Evolutionary conservation across 371 early-diverging fungal genomes (phyloP).

Genomic region (Mucor sp.): DNA sequence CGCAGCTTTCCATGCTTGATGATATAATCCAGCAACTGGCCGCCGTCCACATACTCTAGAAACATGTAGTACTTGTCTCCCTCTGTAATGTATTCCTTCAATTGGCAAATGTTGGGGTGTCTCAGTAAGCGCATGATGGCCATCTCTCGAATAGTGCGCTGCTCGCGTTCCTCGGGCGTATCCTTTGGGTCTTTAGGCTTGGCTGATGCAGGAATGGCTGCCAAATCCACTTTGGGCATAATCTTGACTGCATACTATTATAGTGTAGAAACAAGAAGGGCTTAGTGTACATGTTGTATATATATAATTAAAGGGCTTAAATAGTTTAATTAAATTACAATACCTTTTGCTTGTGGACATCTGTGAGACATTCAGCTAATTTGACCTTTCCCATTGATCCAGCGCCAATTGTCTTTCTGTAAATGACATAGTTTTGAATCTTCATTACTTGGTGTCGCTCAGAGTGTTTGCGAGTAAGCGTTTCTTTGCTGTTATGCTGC

Average conservation of each 20-base stretch:
- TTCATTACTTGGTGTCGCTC: constrained; percentile 41
- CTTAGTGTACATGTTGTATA: not conserved
- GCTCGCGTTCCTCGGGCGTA: constrained; percentile 57
- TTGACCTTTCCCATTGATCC: constrained; percentile 99
- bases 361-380: constrained; percentile 68
- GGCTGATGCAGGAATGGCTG: constrained; percentile 7
- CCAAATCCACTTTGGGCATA: constrained; percentile 44
- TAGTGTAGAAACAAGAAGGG: not conserved
- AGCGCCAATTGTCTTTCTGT: constrained; percentile 89
- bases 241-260: constrained; percentile 48
- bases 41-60: constrained; percentile 80
- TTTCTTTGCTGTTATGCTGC: constrained; percentile 22
- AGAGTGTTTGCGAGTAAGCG: constrained; percentile 26
- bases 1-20: constrained; percentile 67
- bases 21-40: constrained; percentile 79
- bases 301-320: not conserved
- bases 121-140: constrained; percentile 80
- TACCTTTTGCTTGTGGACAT: constrained; percentile 41
- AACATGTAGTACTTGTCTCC: constrained; percentile 85
- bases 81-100: constrained; percentile 76
- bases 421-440: constrained; percentile 49
- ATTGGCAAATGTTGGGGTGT: constrained; percentile 76
- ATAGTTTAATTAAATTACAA: not conserved
- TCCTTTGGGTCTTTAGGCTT: constrained; percentile 44
- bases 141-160: constrained; percentile 77